A percentile compares a stretch with the other conserved stretches of the same genome.
phyloP scores from a whole-genome alignment of 192 early-diverging fungal genomes.

The Podila horticola region DNA sequence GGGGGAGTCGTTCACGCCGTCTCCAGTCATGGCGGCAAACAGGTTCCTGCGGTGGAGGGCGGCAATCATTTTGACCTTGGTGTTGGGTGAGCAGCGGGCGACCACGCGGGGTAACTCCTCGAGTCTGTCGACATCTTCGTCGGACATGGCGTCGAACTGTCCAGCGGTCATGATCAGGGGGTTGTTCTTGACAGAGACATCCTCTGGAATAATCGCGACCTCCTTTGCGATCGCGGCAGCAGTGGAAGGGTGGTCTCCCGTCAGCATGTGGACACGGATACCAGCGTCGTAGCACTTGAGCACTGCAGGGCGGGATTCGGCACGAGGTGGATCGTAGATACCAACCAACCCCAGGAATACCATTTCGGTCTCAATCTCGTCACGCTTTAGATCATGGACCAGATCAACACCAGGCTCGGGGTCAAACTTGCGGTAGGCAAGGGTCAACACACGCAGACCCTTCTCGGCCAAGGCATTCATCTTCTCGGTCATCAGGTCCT shows the following conservation, averaged over 20 bases:
- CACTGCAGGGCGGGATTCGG: constrained; percentile 71
- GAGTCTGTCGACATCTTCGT: constrained; percentile 81
- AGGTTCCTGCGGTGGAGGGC: constrained; percentile 80
- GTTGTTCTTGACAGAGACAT: constrained; percentile 49
- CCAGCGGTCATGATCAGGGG: constrained; percentile 80
- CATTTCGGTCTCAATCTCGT: constrained; percentile 75
- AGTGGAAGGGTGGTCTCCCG: constrained; percentile 92
- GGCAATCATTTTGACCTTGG: constrained; percentile 96
- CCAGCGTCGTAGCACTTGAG: constrained; percentile 86
- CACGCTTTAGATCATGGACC: constrained; percentile 58
- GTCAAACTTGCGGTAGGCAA: constrained; percentile 73
- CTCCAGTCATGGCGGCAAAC: constrained; percentile 89
- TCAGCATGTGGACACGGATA: constrained; percentile 94
- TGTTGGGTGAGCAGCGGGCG: constrained; percentile 92
- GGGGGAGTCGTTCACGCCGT: constrained; percentile 82
- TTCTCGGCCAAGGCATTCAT: constrained; percentile 77
- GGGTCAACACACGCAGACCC: constrained; percentile 88
- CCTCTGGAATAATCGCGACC: constrained; percentile 45
- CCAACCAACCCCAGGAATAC: constrained; percentile 89
- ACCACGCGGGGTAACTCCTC: constrained; percentile 89
- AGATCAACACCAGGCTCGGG: constrained; percentile 12
- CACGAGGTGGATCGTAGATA: constrained; percentile 90
- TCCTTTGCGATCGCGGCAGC: constrained; percentile 91
- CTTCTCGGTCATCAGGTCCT: constrained; percentile 68
- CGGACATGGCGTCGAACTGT: constrained; percentile 85